Base-by-base conservation (phyloP, 495 filamentous ascomycete species). In the Polyplosphaeria fusca region DNA sequence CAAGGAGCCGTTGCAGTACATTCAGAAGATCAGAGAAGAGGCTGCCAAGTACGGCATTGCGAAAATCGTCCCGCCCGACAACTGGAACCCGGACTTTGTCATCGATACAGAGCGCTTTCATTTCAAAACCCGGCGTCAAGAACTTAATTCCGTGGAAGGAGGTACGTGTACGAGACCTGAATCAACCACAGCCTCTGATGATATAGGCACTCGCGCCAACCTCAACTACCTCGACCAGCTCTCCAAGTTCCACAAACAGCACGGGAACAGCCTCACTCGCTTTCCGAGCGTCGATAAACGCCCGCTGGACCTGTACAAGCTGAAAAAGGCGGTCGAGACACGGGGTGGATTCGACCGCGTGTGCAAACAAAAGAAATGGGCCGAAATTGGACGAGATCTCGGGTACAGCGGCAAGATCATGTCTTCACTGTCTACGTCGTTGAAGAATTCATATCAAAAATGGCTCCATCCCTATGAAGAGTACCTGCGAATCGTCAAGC, bases 391-490 rank as follows among this genome's bases (percentile, higher is more conserved):
- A 28, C 86, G 93, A 67, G 92, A 96, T 70, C 74, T 99, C 18
- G 93, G 93, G 48, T 99, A 99, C 73, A 96, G 93, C 67, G 93
- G 93, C 67, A 99, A 99, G 74, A 99, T 99, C 61, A 99, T 99
- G 93, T 97, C 94, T 0, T 97, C 94, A n/a, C 73, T 99, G 38
- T 99, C 93, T 11, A 99, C 93, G 1, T 97, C 94, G 19, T 81
- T 99, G 47, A 99, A 97, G 71, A 99, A 97, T 66, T 97, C 94
- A 4, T 99, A 93, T 65, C 89, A 95, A 67, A 83, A 89, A 68
- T 99, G 92, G 85, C 82, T 99, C 11, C 86, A 89, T 66, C 93
- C 93, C 0, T 99, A 96, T 67, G 93, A 99, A 72, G 91, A 96
- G 58, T 99, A 95, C 68, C 77, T 99, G 24, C 82, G 86, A 40